Evolutionary conservation across 805 yeast species (phyloP), one percentile per base, ranked within the genome.

Genomic region (Saccharomycopsis vini): DNA sequence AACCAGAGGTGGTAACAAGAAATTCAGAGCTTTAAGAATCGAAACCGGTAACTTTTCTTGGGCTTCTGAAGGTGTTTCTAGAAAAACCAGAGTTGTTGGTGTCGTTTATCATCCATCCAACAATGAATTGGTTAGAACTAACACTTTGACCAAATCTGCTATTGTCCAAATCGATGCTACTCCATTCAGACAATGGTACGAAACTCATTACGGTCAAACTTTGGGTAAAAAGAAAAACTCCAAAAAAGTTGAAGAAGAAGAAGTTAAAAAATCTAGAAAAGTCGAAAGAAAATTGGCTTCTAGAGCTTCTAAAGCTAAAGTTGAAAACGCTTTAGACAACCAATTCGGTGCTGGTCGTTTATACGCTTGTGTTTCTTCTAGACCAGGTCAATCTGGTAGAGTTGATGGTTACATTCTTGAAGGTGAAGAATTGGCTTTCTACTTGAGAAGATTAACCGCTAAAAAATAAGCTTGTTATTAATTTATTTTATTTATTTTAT

Each of bases 311-410:
- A 67, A 73, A 55, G 79, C 97, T 62, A 77, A 79, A 75, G 77
- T 88, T 63, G 96, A 89, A 75, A 69, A 76, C 56, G 81, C 95
- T 63, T 90, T 92, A 62, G 90, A 87, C 67, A 67, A 90, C 65
- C 98, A 92, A 79, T 92, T 92, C 84, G 81, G 82, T 72, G 88
- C 97, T 62, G 98, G 98, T 80, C 89, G 90, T 77, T 83, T 92
- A 66, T 92, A 92, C 80, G 98, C 98, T 72, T 79, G 77, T 71
- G 87, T 92, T 69, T 88, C 98, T 59, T 92, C 98, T 50, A 88
- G 98, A 81, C 98, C 98, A 72, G 98, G 98, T 74, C 98, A 92
- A 81, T 84, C 95, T 60, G 98, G 98, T 75, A 94, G 98, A 79
- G 82, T 88, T 77, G 98, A 92, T 72, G 98, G 98, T 76, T 92